Percentiles rank a stretch among this genome's conserved stretches.
Evolutionary conservation across 2,329 filamentous ascomycete genomes (phyloP).

Genomic region (Escovopsis sp.): DNA sequence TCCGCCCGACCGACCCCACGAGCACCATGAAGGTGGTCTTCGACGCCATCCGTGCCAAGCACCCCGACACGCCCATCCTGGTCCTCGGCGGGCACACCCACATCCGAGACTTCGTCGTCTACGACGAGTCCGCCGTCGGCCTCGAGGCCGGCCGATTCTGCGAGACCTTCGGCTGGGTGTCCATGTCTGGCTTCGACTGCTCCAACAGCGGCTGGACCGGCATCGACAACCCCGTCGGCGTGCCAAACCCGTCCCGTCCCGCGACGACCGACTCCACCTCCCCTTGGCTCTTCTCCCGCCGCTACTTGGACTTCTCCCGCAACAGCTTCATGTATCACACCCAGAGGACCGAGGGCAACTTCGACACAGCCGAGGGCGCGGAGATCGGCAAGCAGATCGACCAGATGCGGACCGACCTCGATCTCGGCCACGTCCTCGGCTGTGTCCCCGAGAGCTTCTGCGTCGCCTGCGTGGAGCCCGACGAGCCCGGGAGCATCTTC

Average conservation of each 20-base stretch:
- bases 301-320: conserved; percentile 56
- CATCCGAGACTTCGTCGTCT: conserved; percentile 49
- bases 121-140: conserved; percentile 45
- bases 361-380: conserved; percentile 34
- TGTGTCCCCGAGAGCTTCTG: conserved; percentile 48
- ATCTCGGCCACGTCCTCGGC: conserved; percentile 41
- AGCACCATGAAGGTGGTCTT: conserved; percentile 34
- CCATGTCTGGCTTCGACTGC: conserved; percentile 43
- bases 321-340: conserved; percentile 51
- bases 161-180: conserved; percentile 53
- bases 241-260: conserved; percentile 24
- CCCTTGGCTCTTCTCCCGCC: conserved; percentile 35
- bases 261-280: conserved; percentile 23
- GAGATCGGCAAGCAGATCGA: conserved; percentile 35
- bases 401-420: conserved; percentile 33
- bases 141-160: conserved; percentile 52
- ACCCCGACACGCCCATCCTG: conserved; percentile 45
- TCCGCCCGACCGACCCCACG: conserved; percentile 26
- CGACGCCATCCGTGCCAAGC: conserved; percentile 41
- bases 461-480: conserved; percentile 38
- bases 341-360: conserved; percentile 30
- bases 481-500: conserved; percentile 38
- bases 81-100: conserved; percentile 52
- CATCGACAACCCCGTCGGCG: conserved; percentile 20
- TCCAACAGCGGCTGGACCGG: conserved; percentile 27